Evolutionary conservation across 2,329 filamentous ascomycete species (phyloP).

Genomic region (Fusarium virguliforme): DNA sequence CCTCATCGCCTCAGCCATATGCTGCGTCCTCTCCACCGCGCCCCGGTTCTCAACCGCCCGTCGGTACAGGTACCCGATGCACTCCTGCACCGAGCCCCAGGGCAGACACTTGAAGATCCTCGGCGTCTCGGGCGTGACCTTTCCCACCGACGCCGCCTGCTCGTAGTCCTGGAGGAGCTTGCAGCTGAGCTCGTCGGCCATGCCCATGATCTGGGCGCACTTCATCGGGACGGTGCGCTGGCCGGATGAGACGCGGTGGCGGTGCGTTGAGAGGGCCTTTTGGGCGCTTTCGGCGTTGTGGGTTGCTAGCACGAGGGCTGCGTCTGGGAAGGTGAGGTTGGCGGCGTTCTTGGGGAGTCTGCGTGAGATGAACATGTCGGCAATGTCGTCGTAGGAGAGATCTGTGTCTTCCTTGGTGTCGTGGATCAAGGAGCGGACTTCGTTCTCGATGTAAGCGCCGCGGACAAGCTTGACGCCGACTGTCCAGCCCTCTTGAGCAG

Average conservation of each 20-base stretch:
- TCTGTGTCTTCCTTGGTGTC: constrained; percentile 69
- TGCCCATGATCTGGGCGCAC: constrained; percentile 71
- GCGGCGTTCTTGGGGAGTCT: constrained; percentile 35
- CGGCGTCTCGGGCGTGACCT: constrained; percentile 38
- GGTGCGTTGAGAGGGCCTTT: constrained; percentile 62
- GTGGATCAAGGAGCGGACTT: constrained; percentile 65
- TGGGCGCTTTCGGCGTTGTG: constrained; percentile 64
- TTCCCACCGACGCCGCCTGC: constrained; percentile 27
- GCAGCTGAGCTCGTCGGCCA: constrained; percentile 72
- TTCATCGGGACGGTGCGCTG: constrained; percentile 56
- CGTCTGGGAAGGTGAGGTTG: constrained; percentile 58
- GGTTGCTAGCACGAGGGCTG: constrained; percentile 68
- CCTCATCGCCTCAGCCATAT: constrained; percentile 52
- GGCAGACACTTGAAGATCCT: constrained; percentile 58
- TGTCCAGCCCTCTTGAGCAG: constrained; percentile 65
- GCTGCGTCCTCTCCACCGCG: constrained; percentile 54
- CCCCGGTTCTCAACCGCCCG: constrained; percentile 59
- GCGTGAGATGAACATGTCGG: constrained; percentile 62
- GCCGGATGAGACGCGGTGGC: constrained; percentile 55
- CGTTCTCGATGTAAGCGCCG: constrained; percentile 69
- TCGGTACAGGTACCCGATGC: constrained; percentile 58
- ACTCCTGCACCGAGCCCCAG: constrained; percentile 60
- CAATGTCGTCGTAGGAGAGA: constrained; percentile 65
- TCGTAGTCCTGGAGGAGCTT: constrained; percentile 60
- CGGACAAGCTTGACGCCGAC: constrained; percentile 71